These are phyloP conservation scores for Aspergillus aculeatus DNA, from an alignment of 2,329 filamentous ascomycete species.

Conservation along the genomic window DNA sequence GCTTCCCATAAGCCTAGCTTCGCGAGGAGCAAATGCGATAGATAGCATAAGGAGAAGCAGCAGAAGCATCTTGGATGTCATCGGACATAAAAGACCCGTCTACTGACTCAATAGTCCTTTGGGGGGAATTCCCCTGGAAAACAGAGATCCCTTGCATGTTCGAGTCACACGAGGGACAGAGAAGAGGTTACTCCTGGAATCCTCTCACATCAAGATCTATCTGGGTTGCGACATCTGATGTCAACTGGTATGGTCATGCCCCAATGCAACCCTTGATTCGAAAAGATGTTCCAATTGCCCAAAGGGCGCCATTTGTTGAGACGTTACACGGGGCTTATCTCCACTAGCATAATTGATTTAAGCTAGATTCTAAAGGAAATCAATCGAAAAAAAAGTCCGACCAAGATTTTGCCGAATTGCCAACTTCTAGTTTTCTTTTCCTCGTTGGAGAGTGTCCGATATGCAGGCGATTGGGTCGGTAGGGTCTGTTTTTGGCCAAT, in stretches of 20 bases:
- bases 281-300: not conserved
- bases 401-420: constrained; percentile 1
- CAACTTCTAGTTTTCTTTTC: constrained; percentile 1
- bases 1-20: not conserved
- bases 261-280: constrained; percentile 29
- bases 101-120: not conserved
- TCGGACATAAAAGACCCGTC: not conserved
- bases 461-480: not conserved
- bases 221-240: constrained; percentile 9
- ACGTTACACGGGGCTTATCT: constrained; percentile 40
- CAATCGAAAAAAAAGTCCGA: not conserved
- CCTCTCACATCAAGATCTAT: constrained; percentile 18
- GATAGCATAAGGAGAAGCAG: not conserved
- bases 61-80: not conserved
- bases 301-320: constrained; percentile 25
- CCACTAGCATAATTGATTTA: constrained; percentile 36
- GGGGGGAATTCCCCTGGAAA: not conserved
- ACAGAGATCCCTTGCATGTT: constrained; percentile 14
- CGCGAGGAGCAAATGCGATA: not conserved
- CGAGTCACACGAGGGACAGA: constrained; percentile 9
- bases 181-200: not conserved
- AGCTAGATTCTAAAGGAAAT: constrained; percentile 15
- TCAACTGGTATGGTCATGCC: constrained; percentile 11
- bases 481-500: not conserved
- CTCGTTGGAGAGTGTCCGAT: not conserved